Base-by-base conservation (phyloP, 2,329 filamentous ascomycete genomes). In the Alternaria sp. region DNA sequence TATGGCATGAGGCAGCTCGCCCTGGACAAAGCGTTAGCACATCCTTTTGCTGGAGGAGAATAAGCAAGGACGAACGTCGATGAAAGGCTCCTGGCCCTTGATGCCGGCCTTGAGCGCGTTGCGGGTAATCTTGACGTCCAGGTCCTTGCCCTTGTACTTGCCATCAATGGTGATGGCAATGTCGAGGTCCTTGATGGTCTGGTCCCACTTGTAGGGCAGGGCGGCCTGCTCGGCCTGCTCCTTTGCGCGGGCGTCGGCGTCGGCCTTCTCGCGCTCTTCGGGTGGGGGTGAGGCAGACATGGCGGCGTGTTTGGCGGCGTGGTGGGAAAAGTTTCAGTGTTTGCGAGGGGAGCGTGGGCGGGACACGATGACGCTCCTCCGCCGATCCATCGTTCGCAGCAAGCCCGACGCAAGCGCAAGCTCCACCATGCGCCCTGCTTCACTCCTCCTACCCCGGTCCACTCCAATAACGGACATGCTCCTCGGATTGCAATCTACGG, bases 161-260 rank as follows among this genome's bases (percentile, higher is more conserved):
- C 87, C 91, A 0, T 95, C 91, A 1, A 99, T 89, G 26, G 87
- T 84, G 62, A 96, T 86, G 54, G 87, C 90, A 74, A 98, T 83
- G 77, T 97, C 93, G 64, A 97, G 83, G 77, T 98, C 96, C 71
- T 86, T 86, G 79, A 99, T 97, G 23, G 91, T 94, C 83, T 99
- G 96, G 11, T 88, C 91, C 96, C 96, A 99, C 83, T 96, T 96
- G 89, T 99, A 99, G 1, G 96, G 96, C 45, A 99, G 89, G 23
- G 90, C 88, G 45, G 90, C 91, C 84, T 99, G 96, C 83, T 99
- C 96, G 73, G 90, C 91, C 60, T 87, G 85, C 83, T 99, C 93
- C 79, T 90, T 90, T 66, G 89, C 90, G 74, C 86, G 86, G 69
- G 84, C 84, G 72, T 87, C 87, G 67, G 83, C 84, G 74, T 90